Conservation (phyloP, 163 green algal species). For the Prototheca wickerhamii region DNA sequence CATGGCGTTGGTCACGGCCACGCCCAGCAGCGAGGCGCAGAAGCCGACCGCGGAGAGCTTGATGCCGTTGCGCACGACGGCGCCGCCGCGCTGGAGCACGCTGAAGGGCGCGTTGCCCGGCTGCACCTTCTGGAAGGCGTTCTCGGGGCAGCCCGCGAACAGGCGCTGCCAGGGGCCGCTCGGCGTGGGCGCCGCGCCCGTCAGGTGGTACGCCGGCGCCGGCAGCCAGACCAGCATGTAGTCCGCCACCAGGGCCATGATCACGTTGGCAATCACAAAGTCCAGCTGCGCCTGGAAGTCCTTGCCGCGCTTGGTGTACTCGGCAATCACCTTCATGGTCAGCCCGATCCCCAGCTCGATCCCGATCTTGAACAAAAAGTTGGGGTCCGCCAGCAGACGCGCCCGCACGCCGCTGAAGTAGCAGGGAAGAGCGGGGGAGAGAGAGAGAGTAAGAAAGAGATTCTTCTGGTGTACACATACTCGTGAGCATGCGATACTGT, state of each 20-base stretch:
- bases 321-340: slow-evolving; percentile 83
- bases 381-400: slow-evolving; percentile 84
- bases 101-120: slow-evolving; percentile 65
- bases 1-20: slow-evolving; percentile 85
- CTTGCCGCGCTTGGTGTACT: slow-evolving; percentile 79
- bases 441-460: too few relatives aligned
- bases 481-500: not conserved
- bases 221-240: slow-evolving; percentile 98
- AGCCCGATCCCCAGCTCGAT: slow-evolving; percentile 96
- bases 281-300: slow-evolving; percentile 63
- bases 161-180: slow-evolving; percentile 15
- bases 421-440: too few relatives aligned
- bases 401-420: slow-evolving; percentile 75
- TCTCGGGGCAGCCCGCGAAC: slow-evolving; percentile 85
- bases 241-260: slow-evolving; percentile 96
- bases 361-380: slow-evolving; percentile 85
- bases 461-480: not conserved
- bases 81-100: slow-evolving; percentile 58
- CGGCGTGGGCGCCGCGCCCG: not conserved
- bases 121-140: slow-evolving; percentile 90
- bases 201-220: slow-evolving; percentile 67
- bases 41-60: slow-evolving; percentile 88
- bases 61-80: slow-evolving; percentile 73
- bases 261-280: slow-evolving; percentile 88
- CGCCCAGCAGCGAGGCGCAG: slow-evolving; percentile 66